phyloP scores from a whole-genome alignment of 192 early-diverging fungal genomes.

The Blastocladiella britannica region DNA sequence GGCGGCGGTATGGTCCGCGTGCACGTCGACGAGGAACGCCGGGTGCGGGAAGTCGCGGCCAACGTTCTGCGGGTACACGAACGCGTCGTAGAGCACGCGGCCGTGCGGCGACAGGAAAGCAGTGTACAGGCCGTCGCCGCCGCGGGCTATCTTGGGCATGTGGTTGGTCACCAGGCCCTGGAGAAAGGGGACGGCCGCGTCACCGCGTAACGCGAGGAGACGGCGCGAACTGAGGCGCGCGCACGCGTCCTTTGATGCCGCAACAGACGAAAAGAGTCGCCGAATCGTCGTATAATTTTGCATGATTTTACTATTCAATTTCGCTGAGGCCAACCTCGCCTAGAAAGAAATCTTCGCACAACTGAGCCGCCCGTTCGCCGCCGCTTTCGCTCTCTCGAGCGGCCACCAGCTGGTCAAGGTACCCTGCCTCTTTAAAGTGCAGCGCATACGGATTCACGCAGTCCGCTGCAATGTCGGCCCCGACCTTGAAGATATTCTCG shows the following conservation, averaged over 20 bases:
- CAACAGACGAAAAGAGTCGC: too few species aligned
- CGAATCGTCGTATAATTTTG: too few species aligned
- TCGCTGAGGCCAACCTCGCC: too few species aligned
- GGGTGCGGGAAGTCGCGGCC: conserved; percentile 39
- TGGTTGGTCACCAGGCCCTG: conserved; percentile 84
- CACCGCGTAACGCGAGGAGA: conserved; percentile 42
- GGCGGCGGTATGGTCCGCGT: conserved; percentile 22
- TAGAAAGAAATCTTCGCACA: too few species aligned
- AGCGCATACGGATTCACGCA: conserved; percentile 49
- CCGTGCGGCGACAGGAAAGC: conserved; percentile 75
- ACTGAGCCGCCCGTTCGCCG: too few species aligned
- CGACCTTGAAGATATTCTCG: conserved; percentile 95
- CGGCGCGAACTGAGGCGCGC: conserved; percentile 31
- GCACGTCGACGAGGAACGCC: conserved; percentile 55
- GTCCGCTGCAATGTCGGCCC: conserved; percentile 57
- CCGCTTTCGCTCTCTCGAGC: too few species aligned
- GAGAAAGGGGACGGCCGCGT: conserved; percentile 60
- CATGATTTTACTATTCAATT: too few species aligned
- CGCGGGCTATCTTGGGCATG: conserved; percentile 43
- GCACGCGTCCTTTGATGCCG: conserved; percentile 17
- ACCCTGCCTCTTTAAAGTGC: conserved; percentile 23
- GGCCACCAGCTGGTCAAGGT: too few species aligned
- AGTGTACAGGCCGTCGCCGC: conserved; percentile 55
- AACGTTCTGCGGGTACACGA: conserved; percentile 56
- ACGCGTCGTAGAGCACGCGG: conserved; percentile 68